These are phyloP conservation scores for Clavariopsis aquatica DNA, from an alignment of 495 filamentous ascomycete species.

Conservation along the genomic window DNA sequence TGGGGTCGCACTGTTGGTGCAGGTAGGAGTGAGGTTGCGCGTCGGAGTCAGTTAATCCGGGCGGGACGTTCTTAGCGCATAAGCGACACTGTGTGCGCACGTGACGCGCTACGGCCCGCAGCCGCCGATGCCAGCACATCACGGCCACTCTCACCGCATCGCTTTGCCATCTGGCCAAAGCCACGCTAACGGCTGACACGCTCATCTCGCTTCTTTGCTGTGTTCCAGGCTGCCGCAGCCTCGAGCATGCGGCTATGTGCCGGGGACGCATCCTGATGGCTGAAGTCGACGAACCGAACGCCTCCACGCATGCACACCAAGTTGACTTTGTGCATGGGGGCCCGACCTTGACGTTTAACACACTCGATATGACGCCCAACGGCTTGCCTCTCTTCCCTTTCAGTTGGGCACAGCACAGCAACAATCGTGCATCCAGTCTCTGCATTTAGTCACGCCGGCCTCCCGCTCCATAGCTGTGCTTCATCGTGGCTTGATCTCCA, in stretches of 20 bases:
- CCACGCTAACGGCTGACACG: conserved; percentile 1
- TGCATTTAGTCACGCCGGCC: conserved; percentile 8
- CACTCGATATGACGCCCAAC: conserved; percentile 27
- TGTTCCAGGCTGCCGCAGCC: conserved; percentile 11
- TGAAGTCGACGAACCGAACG: conserved; percentile 32
- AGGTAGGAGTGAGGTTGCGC: conserved; percentile 10
- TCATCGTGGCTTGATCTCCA: conserved; percentile 14
- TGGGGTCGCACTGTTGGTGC: conserved; percentile 9
- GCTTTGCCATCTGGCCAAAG: background rate
- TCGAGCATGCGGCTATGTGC: conserved; percentile 21
- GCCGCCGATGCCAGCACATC: conserved; percentile 22
- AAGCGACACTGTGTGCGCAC: background rate
- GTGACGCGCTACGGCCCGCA: conserved; percentile 1
- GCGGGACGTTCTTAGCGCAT: background rate
- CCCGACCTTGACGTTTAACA: conserved; percentile 20
- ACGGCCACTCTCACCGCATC: conserved; percentile 17
- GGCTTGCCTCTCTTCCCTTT: conserved; percentile 9
- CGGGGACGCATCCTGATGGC: conserved; percentile 21
- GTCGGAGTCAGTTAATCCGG: conserved; percentile 24
- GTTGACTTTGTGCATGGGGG: conserved; percentile 21
- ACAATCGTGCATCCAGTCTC: conserved; percentile 3
- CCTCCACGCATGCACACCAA: conserved; percentile 35
- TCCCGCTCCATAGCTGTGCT: conserved; percentile 10
- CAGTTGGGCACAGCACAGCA: conserved; percentile 6
- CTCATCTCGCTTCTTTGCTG: conserved; percentile 19